These are phyloP conservation scores for Starmerella kuoi DNA, from an alignment of 805 yeast species.

Conservation along the genomic window DNA sequence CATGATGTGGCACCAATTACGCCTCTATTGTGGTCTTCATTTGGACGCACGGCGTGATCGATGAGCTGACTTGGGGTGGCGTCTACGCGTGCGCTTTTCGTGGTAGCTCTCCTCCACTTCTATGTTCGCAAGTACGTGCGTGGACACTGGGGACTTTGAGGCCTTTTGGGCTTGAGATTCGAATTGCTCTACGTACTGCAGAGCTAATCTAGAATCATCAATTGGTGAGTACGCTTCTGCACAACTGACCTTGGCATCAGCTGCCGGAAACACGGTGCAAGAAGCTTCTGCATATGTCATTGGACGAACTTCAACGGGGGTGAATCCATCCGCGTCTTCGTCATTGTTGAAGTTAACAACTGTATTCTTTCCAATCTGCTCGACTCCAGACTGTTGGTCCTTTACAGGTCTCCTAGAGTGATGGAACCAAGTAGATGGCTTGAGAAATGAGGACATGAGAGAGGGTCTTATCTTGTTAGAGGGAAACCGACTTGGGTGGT, in stretches of 20 bases:
- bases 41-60: not conserved
- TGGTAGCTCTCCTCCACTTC: constrained; percentile 3
- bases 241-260: constrained; percentile 1
- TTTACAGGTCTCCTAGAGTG: not conserved
- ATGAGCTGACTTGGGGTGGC: not conserved
- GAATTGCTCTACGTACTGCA: constrained; percentile 12
- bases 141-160: constrained; percentile 1
- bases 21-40: constrained; percentile 5
- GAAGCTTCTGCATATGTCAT: constrained; percentile 47
- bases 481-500: too few relatives aligned
- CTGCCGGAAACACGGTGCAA: constrained; percentile 5
- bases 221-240: constrained; percentile 3
- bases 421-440: constrained; percentile 11
- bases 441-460: constrained; percentile 3
- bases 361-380: constrained; percentile 3
- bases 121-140: constrained; percentile 10
- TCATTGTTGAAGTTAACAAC: constrained; percentile 23
- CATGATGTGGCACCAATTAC: constrained; percentile 54
- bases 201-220: constrained; percentile 15
- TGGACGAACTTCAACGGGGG: constrained; percentile 37
- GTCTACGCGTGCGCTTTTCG: not conserved
- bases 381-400: constrained; percentile 7
- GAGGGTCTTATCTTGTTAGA: too few relatives aligned
- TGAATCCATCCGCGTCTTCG: constrained; percentile 32
- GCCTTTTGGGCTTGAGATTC: not conserved